Base-by-base conservation (phyloP, 257 asterid species). In the Haberlea rhodopensis region DNA sequence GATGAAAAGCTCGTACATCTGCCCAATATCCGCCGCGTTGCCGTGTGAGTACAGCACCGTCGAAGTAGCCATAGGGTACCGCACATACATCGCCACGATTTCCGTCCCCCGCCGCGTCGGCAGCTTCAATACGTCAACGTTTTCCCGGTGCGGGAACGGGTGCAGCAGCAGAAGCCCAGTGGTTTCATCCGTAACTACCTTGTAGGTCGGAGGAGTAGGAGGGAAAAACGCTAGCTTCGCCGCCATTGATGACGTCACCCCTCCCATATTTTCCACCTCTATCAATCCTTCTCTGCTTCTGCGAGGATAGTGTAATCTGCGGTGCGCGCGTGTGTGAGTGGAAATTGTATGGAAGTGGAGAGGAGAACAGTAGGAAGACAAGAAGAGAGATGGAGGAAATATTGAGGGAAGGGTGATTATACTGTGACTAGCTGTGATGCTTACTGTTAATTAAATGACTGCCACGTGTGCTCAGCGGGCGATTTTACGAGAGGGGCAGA, bases 171-270 rank as follows among this genome's bases (percentile, higher is more conserved):
- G 73, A 70, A 90, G 71, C 49, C 89, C 89, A 48, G 89, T 84
- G 56, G 79, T 66, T 21, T 74, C 82, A 62, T 86, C 92, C 15
- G 70, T 84, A 49, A 76, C 43, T 4, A 87, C 52, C 83, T 76
- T 87, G 81, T 90, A 90, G n/a, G 85, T 80, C 8, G 97, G 94
- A 24, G 97, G 97, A 65, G 73, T 80, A 21, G 97, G 97, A 5
- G 97, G 97, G 72, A 90, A 90, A 73, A 87, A 90, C 29, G 97
- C 97, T 69, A 90, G 78, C 82, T 85, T 90, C 60, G 97, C 97
- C 48, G 97, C 97, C 97, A 90, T 90, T 59, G 96, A 87, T 64
- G 97, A 90, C 80, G 95, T 90, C 87, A 90, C 88, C 72, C 97
- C 96, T 67, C 96, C 97, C 96, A 88, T 85, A 52, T 45, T 46